Evolutionary conservation across 73 alveolate species (phyloP).

Genomic region (Blepharisma stoltei): DNA sequence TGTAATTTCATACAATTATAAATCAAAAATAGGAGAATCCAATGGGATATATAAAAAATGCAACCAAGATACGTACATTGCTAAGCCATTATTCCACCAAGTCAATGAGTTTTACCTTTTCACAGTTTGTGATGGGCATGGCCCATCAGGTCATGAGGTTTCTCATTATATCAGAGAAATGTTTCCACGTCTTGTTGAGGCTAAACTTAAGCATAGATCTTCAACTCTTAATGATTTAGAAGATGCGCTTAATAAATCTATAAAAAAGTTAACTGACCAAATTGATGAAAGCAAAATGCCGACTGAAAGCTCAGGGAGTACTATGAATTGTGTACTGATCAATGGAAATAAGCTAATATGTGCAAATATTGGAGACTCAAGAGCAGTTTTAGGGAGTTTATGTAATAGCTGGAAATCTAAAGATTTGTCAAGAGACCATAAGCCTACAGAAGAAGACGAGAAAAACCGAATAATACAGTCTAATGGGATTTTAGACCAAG

Average conservation of each 20-base stretch:
- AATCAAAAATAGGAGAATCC: neutral
- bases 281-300: constrained; percentile 46
- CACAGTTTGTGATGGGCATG: constrained; percentile 97
- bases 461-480: constrained; percentile 65
- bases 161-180: constrained; percentile 73
- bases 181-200: constrained; percentile 51
- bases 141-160: constrained; percentile 88
- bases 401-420: constrained; percentile 58
- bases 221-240: neutral
- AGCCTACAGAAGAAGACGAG: constrained; percentile 81
- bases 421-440: constrained; percentile 80
- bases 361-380: constrained; percentile 80
- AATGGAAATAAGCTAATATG: constrained; percentile 55
- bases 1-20: neutral
- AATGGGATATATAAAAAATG: neutral
- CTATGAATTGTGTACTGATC: constrained; percentile 53
- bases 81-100: neutral
- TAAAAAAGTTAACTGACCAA: neutral
- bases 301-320: constrained; percentile 65
- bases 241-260: neutral
- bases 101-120: constrained; percentile 58
- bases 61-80: neutral
- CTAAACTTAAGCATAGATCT: neutral
- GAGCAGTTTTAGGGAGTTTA: constrained; percentile 42
- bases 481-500: constrained; percentile 84